Conservation (phyloP, 2,329 filamentous ascomycete genomes). For the Phialemoniopsis sp. region DNA sequence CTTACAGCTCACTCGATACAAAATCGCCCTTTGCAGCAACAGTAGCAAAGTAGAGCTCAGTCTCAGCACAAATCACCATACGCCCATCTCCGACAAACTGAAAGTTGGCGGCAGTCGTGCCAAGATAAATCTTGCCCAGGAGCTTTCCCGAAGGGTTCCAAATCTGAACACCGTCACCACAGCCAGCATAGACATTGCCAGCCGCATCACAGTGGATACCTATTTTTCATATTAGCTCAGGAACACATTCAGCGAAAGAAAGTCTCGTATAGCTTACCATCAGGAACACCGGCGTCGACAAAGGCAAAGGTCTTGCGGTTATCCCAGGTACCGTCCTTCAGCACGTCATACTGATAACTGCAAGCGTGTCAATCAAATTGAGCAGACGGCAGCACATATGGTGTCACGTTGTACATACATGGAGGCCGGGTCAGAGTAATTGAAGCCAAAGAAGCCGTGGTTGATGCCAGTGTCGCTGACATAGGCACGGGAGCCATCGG, state of each 20-base stretch:
- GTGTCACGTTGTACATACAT: slow-evolving; percentile 33
- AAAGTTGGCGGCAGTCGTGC: slow-evolving; percentile 42
- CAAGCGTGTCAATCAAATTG: not conserved
- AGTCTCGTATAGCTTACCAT: slow-evolving; percentile 39
- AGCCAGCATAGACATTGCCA: slow-evolving; percentile 51
- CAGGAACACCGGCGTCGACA: slow-evolving; percentile 47
- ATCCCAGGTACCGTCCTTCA: slow-evolving; percentile 37
- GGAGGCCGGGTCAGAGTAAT: slow-evolving; percentile 34
- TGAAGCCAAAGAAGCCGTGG: slow-evolving; percentile 35
- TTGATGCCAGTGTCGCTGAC: slow-evolving; percentile 50
- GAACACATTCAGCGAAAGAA: slow-evolving; percentile 18
- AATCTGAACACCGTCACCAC: slow-evolving; percentile 46
- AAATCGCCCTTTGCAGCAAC: slow-evolving; percentile 17
- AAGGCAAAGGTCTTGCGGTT: slow-evolving; percentile 54
- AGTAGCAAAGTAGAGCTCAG: slow-evolving; percentile 32
- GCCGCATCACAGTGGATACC: slow-evolving; percentile 50
- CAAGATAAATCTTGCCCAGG: slow-evolving; percentile 53
- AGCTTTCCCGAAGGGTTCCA: slow-evolving; percentile 43
- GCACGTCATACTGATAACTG: slow-evolving; percentile 42
- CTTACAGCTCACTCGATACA: slow-evolving; percentile 18
- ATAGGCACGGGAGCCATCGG: slow-evolving; percentile 46
- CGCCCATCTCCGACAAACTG: slow-evolving; percentile 37
- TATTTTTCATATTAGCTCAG: slow-evolving; percentile 30
- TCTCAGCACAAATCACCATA: slow-evolving; percentile 37
- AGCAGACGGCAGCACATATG: no score